Conservation (phyloP, 2,329 filamentous ascomycete genomes). For the Cladosporium sp. region DNA sequence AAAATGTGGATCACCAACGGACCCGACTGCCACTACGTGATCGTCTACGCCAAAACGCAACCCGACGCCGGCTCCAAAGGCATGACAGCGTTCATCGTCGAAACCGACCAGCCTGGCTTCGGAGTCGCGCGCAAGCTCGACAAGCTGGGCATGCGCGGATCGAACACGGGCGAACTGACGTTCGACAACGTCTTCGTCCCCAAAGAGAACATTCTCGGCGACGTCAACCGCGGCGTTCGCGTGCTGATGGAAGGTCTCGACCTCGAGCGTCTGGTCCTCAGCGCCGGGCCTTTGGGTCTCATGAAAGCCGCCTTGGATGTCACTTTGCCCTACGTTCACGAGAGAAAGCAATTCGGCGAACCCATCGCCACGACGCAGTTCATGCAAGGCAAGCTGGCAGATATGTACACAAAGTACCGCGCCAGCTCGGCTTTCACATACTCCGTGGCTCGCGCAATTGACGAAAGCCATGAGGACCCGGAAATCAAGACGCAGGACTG, state of each 20-base stretch:
- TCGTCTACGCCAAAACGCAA: conserved; percentile 96
- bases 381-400: conserved; percentile 85
- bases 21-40: conserved; percentile 84
- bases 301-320: conserved; percentile 92
- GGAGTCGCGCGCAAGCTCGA: conserved; percentile 86
- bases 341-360: conserved; percentile 79
- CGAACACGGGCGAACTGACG: conserved; percentile 89
- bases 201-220: conserved; percentile 72
- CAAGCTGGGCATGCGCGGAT: conserved; percentile 97
- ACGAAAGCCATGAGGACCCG: conserved; percentile 50
- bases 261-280: conserved; percentile 86
- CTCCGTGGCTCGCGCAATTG: conserved; percentile 71
- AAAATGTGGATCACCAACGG: conserved; percentile 99
- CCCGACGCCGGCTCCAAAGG: conserved; percentile 79
- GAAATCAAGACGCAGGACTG: conserved; percentile 83
- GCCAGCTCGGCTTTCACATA: conserved; percentile 86
- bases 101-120: conserved; percentile 70
- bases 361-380: conserved; percentile 92
- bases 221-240: conserved; percentile 74
- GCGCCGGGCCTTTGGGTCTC: conserved; percentile 82
- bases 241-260: conserved; percentile 97
- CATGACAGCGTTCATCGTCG: conserved; percentile 91
- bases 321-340: conserved; percentile 82
- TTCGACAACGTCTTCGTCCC: conserved; percentile 92
- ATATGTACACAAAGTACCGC: conserved; percentile 95